Conservation (phyloP, 2,329 filamentous ascomycete species). For the Colletotrichum melonis region DNA sequence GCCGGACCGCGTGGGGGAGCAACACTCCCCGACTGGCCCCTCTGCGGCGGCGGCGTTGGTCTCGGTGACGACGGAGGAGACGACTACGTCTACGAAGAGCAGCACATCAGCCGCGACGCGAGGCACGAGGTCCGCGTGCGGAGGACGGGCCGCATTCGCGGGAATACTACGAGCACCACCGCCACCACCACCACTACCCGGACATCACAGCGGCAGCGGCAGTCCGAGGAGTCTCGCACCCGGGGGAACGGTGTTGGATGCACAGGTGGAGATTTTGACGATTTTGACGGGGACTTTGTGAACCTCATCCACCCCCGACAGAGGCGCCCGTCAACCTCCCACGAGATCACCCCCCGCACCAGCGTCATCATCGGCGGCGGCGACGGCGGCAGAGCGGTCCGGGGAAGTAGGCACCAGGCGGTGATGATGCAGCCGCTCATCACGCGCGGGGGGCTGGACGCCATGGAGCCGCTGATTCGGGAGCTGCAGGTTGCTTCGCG, state of each 20-base stretch:
- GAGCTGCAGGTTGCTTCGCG: constrained; percentile 45
- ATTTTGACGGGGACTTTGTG: constrained; percentile 15
- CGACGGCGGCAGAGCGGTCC: neutral
- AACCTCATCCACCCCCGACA: neutral
- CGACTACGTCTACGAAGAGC: constrained; percentile 26
- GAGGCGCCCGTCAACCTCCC: constrained; percentile 19
- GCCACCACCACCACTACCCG: neutral
- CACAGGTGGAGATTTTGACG: neutral
- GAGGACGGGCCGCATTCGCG: neutral
- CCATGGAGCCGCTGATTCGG: constrained; percentile 58
- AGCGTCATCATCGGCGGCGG: neutral
- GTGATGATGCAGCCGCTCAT: neutral
- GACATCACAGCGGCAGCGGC: constrained; percentile 3
- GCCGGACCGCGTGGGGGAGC: neutral
- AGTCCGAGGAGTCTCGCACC: neutral
- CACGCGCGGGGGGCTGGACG: constrained; percentile 46
- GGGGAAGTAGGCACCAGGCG: neutral
- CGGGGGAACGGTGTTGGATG: neutral
- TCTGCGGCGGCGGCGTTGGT: neutral
- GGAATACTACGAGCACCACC: neutral
- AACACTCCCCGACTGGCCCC: constrained; percentile 11
- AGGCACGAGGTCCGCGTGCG: constrained; percentile 15
- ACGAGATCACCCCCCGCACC: neutral
- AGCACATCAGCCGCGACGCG: constrained; percentile 17
- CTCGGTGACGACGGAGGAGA: neutral